Conservation (phyloP, 495 filamentous ascomycete species). For the Daldinia bambusicola region DNA sequence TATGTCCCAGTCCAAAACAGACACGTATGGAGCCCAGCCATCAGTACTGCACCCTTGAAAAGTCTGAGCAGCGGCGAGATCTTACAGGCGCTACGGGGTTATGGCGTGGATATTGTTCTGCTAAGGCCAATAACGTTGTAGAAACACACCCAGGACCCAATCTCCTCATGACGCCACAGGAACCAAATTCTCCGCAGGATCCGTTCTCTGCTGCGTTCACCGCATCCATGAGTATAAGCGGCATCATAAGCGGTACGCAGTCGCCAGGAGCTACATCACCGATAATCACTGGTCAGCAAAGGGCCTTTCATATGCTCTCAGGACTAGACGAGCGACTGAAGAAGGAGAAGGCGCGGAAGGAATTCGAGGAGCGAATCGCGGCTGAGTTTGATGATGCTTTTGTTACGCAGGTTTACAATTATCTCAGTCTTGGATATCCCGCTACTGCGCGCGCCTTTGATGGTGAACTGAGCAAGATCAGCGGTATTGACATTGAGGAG, state of each 20-base stretch:
- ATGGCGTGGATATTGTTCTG: constrained; percentile 74
- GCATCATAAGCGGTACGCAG: constrained; percentile 30
- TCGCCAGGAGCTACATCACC: constrained; percentile 29
- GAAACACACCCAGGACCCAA: constrained; percentile 51
- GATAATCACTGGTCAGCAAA: constrained; percentile 47
- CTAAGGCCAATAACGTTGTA: constrained; percentile 52
- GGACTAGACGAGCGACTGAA: constrained; percentile 60
- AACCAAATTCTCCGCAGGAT: constrained; percentile 43
- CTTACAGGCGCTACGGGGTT: constrained; percentile 61
- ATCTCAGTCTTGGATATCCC: constrained; percentile 90
- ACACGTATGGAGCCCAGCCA: constrained; percentile 75
- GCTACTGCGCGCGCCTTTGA: constrained; percentile 84
- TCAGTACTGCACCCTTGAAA: constrained; percentile 49
- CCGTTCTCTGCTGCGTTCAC: constrained; percentile 54
- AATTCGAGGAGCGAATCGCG: constrained; percentile 63
- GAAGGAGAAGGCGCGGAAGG: constrained; percentile 60
- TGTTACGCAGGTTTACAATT: constrained; percentile 95
- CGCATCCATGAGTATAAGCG: constrained; percentile 38
- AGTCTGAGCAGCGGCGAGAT: constrained; percentile 61
- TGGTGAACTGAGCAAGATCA: constrained; percentile 81
- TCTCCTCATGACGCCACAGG: constrained; percentile 54
- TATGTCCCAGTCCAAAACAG: constrained; percentile 79
- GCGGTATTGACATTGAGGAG: constrained; percentile 69
- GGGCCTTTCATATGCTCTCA: constrained; percentile 59
- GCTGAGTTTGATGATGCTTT: constrained; percentile 83